phyloP scores from a whole-genome alignment of 345 rosid species.

The thale cress (Arabidopsis thaliana) region DNA sequence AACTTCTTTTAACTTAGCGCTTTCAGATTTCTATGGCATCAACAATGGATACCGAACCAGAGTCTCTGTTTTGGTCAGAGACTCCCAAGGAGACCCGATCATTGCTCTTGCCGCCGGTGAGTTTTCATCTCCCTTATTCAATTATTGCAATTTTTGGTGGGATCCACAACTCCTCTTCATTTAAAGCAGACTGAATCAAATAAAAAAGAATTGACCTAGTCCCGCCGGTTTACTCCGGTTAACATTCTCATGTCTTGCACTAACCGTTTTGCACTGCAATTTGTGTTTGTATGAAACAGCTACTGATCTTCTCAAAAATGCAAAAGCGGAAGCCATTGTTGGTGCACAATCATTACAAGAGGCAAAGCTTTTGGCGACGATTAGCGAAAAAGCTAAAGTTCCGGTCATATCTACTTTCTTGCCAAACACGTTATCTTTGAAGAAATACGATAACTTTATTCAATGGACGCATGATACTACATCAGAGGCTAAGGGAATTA shows the following conservation, averaged over 20 bases:
- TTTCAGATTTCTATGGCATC: conserved; percentile 33
- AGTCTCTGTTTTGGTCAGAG: conserved; percentile 20
- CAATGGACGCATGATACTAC: conserved; percentile 22
- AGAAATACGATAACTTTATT: conserved; percentile 21
- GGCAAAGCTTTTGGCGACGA: conserved; percentile 31
- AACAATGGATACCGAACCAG: conserved; percentile 24
- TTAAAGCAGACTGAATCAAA: neutral
- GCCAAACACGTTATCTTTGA: neutral
- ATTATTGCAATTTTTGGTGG: neutral
- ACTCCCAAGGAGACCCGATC: conserved; percentile 39
- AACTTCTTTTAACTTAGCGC: conserved; percentile 24
- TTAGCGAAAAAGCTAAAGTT: conserved; percentile 36
- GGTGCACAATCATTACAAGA: conserved; percentile 35
- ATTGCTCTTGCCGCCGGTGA: conserved; percentile 29
- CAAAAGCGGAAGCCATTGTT: conserved; percentile 35
- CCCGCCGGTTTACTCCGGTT: neutral
- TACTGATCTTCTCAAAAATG: conserved; percentile 7
- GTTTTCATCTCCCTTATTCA: neutral
- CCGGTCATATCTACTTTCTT: conserved; percentile 36
- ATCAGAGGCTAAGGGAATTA: conserved; percentile 32
- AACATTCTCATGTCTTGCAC: neutral
- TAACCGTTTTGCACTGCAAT: neutral
- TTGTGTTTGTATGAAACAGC: conserved; percentile 7
- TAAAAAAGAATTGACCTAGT: neutral
- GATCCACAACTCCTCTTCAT: neutral